Conservation (phyloP, 176 grass and related monocot genomes). For the Cymbopogon citratus region DNA sequence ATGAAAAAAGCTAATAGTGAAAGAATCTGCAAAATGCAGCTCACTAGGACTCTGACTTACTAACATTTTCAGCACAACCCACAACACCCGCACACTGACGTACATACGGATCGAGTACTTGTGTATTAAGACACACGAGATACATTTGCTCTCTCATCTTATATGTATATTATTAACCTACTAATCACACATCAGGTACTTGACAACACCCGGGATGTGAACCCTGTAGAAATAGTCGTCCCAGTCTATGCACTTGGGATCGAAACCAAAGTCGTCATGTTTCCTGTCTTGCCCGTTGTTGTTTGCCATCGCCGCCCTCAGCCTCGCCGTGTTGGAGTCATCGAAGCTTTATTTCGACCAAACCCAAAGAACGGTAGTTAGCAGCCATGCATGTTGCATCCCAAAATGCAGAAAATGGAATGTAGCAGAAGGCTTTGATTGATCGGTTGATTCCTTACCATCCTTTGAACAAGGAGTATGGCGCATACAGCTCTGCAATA, state of each 20-base stretch:
- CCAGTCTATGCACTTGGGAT: conserved; percentile 13
- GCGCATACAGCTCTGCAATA: conserved; percentile 43
- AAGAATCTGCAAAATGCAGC: no score
- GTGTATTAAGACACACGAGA: no score
- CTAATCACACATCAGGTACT: not conserved
- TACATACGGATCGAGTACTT: no score
- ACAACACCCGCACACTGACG: no score
- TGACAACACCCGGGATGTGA: conserved; percentile 25
- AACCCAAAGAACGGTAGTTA: not conserved
- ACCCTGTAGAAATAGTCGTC: conserved; percentile 30
- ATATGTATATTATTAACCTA: not conserved
- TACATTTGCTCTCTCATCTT: no score
- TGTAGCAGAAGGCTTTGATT: not conserved
- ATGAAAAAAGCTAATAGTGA: no score
- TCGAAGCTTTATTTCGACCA: not conserved
- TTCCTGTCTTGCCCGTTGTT: not conserved
- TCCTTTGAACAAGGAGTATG: conserved; percentile 41
- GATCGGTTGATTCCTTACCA: not conserved
- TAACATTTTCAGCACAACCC: no score
- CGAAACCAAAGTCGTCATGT: not conserved
- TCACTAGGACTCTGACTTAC: no score
- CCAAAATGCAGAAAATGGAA: not conserved
- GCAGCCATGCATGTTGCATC: not conserved
- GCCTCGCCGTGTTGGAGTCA: conserved; percentile 9
- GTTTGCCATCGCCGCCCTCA: not conserved